Evolutionary conservation across 768 basidiomycete species (phyloP).

Genomic region (Crepidotus variabilis): DNA sequence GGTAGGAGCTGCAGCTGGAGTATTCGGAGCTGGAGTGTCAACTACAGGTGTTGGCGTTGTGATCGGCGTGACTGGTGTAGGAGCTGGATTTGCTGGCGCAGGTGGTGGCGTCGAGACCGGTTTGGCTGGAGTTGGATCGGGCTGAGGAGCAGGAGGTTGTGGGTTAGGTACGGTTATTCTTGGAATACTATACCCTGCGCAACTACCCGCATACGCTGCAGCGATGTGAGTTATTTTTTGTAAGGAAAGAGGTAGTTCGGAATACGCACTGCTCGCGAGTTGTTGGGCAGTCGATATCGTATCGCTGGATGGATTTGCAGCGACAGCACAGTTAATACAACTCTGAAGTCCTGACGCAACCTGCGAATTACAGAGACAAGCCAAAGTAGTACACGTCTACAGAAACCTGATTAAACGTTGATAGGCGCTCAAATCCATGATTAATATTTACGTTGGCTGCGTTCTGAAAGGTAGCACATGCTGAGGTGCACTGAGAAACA

Average conservation of each 20-base stretch:
- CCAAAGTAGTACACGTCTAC: conserved; percentile 8
- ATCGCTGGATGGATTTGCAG: not conserved
- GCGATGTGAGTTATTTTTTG: not conserved
- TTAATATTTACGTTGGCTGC: not conserved
- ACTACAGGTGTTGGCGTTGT: not conserved
- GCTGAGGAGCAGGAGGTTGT: not conserved
- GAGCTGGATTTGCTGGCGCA: not conserved
- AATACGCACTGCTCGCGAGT: conserved; percentile 7
- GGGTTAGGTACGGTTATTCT: not conserved
- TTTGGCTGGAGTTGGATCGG: not conserved
- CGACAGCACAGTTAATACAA: conserved; percentile 9
- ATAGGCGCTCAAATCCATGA: not conserved
- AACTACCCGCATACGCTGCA: not conserved
- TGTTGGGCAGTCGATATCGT: conserved; percentile 3
- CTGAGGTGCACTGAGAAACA: not conserved
- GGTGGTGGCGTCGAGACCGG: not conserved
- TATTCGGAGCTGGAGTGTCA: not conserved
- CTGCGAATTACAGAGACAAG: conserved; percentile 6
- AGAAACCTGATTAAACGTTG: not conserved
- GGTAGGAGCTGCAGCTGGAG: not conserved
- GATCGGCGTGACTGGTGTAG: not conserved
- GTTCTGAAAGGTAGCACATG: not conserved
- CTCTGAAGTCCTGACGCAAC: conserved; percentile 6
- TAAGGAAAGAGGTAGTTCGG: not conserved
- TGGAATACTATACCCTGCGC: not conserved